A percentile compares a stretch with the other conserved stretches of the same genome.
phyloP scores from a whole-genome alignment of 2,329 filamentous ascomycete genomes.

The Lasiodiplodia citricola region DNA sequence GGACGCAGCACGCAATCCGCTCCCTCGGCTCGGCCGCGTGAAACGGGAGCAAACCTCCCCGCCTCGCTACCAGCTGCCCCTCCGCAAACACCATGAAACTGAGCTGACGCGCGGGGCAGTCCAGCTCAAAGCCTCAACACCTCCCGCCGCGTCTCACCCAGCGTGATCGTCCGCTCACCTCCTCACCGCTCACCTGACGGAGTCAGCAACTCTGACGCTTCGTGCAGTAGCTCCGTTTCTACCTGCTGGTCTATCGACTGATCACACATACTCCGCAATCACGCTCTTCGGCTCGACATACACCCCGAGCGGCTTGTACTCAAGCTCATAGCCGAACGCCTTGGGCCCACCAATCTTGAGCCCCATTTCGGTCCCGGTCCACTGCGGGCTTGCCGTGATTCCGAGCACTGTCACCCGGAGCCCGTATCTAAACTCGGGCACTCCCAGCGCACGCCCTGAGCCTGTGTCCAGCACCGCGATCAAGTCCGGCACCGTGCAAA shows the following conservation, averaged over 20 bases:
- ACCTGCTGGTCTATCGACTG: neutral
- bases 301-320: constrained; percentile 19
- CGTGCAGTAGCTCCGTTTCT: neutral
- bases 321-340: constrained; percentile 26
- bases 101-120: neutral
- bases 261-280: constrained; percentile 21
- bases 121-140: neutral
- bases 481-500: constrained; percentile 52
- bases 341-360: constrained; percentile 25
- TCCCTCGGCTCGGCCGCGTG: neutral
- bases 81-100: neutral
- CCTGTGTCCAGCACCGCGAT: constrained; percentile 26
- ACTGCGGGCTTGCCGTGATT: constrained; percentile 26
- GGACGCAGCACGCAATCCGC: neutral
- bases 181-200: constrained; percentile 5
- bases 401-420: constrained; percentile 25
- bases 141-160: too few relatives aligned
- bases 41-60: neutral
- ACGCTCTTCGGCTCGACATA: constrained; percentile 27
- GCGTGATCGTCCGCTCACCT: neutral
- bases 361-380: constrained; percentile 18
- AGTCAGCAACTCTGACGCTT: neutral
- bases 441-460: constrained; percentile 19
- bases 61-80: constrained; percentile 3
- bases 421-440: constrained; percentile 26